Evolutionary conservation across 768 basidiomycete genomes (phyloP), one percentile per base, ranked within the genome.

Genomic region (Boletus subparvulus): DNA sequence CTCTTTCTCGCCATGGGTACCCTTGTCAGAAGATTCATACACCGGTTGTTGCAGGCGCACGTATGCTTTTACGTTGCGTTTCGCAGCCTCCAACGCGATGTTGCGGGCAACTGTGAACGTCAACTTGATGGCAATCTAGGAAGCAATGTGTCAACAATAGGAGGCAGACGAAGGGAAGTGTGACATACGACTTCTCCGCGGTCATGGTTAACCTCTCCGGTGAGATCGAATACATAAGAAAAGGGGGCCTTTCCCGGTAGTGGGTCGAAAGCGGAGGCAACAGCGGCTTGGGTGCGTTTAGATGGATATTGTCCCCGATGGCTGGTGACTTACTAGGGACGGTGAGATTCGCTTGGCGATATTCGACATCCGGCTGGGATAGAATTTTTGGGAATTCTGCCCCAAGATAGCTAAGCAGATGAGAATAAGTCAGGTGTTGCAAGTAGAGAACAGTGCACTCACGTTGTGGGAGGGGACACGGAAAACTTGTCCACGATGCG

Each of bases 161-260:
- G 33, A 48, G 46, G 30, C 41, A 41, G 26, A 44, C 24, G 39
- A 45, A n/a, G 19, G 17, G 33, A 45, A 48, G 32, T 13, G 49
- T 16, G 28, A 73, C 82, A 52, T 68, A 89, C 90, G 78, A 85
- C 75, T 70, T 92, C 90, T 32, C 83, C 81, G 46, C 90, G 82
- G 71, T 92, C 90, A 63, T 81, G 80, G 53, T 82, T 81, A 54
- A 90, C 76, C 70, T 94, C 92, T 42, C 92, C 92, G 3, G 89
- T 88, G 62, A 87, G 83, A 75, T 94, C 92, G 70, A 93, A 93
- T 21, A 94, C 88, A 71, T 88, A 87, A 55, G 85, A 78, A 70
- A 86, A 94, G 5, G 86, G 78, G n/a, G 79, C 71, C 60, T 82
- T 75, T 51, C 88, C 90, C 57, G 82, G 81, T 2, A 85, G 82